phyloP scores from a whole-genome alignment of 805 yeast species.

The Metschnikowia continentalis region DNA sequence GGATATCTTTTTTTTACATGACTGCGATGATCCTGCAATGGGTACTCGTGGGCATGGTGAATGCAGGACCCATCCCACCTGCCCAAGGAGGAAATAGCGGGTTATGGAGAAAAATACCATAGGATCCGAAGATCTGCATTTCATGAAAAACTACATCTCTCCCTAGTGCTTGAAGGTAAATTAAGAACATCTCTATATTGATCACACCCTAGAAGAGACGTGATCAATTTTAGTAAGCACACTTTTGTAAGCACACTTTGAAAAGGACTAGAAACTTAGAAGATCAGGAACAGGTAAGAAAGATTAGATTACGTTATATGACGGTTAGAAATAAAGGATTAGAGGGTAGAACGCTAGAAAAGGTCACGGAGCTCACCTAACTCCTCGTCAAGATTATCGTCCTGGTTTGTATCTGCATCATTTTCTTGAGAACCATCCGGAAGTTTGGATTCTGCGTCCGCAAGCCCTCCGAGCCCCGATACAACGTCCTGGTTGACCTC shows the following conservation, averaged over 20 bases:
- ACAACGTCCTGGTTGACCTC: background rate
- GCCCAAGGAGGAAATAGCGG: background rate
- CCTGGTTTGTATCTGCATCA: constrained; percentile 23
- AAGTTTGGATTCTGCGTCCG: constrained; percentile 10
- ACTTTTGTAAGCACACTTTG: too few relatives aligned
- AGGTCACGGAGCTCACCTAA: constrained; percentile 34
- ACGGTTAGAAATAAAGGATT: too few relatives aligned
- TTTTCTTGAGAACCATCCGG: constrained; percentile 18
- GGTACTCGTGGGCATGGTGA: background rate
- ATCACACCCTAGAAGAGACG: background rate
- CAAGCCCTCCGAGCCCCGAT: constrained; percentile 10
- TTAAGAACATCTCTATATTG: background rate
- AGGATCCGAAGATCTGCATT: too few relatives aligned
- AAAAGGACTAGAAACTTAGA: too few relatives aligned
- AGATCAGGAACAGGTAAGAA: too few relatives aligned
- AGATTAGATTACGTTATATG: too few relatives aligned
- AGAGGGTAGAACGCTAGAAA: constrained; percentile 6
- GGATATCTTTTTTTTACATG: constrained; percentile 1
- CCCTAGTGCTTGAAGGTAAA: background rate
- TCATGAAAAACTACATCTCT: background rate
- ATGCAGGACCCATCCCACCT: background rate
- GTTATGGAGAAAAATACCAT: background rate
- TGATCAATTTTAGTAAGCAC: too few relatives aligned
- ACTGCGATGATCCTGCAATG: constrained; percentile 6
- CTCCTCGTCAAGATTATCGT: constrained; percentile 28